Conservation (phyloP, 2,329 filamentous ascomycete genomes). For the Fusarium bulbicola region DNA sequence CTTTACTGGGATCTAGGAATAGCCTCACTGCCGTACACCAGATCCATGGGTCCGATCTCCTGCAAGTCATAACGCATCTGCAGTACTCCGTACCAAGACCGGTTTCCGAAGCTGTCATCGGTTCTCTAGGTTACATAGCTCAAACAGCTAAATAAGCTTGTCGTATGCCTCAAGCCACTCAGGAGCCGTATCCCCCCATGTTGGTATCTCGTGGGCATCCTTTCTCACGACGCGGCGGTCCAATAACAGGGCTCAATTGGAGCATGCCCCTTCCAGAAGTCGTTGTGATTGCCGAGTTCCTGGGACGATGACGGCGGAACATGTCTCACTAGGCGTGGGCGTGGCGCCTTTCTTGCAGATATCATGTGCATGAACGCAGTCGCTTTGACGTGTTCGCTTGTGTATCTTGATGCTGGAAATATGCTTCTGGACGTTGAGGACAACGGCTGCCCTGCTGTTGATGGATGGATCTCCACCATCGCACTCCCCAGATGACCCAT, state of each 20-base stretch:
- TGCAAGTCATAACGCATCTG: slow-evolving; percentile 2
- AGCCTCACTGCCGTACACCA: neutral
- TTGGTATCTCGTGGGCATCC: slow-evolving; percentile 21
- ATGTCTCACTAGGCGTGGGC: slow-evolving; percentile 12
- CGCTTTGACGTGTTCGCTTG: neutral
- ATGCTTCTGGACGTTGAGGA: neutral
- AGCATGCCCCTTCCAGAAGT: slow-evolving; percentile 31
- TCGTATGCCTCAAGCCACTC: slow-evolving; percentile 17
- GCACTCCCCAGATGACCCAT: slow-evolving; percentile 19
- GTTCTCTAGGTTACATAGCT: neutral
- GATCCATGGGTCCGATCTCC: neutral
- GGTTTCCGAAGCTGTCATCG: neutral
- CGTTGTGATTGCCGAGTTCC: slow-evolving; percentile 21
- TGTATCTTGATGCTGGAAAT: neutral
- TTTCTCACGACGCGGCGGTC: neutral
- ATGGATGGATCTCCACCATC: slow-evolving; percentile 10
- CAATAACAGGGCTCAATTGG: slow-evolving; percentile 21
- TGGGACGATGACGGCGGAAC: neutral
- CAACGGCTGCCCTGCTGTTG: neutral
- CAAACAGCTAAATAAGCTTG: neutral
- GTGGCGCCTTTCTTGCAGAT: slow-evolving; percentile 5
- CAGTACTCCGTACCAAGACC: neutral
- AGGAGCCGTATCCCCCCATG: neutral
- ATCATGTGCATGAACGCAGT: slow-evolving; percentile 27
- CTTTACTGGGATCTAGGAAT: neutral